A percentile compares a stretch with the other conserved stretches of the same genome.
These are phyloP conservation scores for Lizonia empirigonia DNA, from an alignment of 2,329 filamentous ascomycete genomes.

Conservation along the genomic window DNA sequence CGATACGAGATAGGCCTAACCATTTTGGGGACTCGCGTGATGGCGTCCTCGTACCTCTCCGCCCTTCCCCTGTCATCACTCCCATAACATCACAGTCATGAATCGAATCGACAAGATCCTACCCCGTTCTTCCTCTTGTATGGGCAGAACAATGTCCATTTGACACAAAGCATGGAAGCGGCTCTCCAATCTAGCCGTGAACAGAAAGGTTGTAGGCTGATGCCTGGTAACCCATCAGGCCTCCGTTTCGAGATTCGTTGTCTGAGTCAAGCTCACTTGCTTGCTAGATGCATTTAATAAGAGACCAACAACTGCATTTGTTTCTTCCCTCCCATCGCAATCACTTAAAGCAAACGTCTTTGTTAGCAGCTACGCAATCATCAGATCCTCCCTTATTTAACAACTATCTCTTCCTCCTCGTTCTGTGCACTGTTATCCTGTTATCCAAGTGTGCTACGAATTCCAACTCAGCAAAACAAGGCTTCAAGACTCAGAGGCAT, in stretches of 20 bases:
- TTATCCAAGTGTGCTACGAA: no score
- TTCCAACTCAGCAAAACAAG: background rate
- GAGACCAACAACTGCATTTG: background rate
- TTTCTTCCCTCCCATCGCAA: background rate
- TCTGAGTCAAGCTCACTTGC: background rate
- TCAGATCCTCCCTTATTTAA: no score
- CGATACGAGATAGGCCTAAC: conserved; percentile 1
- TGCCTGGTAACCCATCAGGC: conserved; percentile 8
- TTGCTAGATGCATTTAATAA: background rate
- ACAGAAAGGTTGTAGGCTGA: background rate
- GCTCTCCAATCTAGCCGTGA: background rate
- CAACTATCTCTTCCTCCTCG: no score
- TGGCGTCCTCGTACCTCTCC: background rate
- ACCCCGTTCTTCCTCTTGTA: background rate
- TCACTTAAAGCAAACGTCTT: background rate
- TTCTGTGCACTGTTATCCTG: no score
- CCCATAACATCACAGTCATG: background rate
- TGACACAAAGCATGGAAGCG: background rate
- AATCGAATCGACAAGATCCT: background rate
- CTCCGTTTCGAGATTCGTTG: background rate
- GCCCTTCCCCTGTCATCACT: background rate
- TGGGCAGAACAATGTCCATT: background rate
- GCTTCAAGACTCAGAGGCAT: background rate
- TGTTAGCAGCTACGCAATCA: background rate
- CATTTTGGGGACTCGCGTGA: background rate